Base-by-base conservation (phyloP, 2,329 filamentous ascomycete genomes). In the Verticillium nubilum region DNA sequence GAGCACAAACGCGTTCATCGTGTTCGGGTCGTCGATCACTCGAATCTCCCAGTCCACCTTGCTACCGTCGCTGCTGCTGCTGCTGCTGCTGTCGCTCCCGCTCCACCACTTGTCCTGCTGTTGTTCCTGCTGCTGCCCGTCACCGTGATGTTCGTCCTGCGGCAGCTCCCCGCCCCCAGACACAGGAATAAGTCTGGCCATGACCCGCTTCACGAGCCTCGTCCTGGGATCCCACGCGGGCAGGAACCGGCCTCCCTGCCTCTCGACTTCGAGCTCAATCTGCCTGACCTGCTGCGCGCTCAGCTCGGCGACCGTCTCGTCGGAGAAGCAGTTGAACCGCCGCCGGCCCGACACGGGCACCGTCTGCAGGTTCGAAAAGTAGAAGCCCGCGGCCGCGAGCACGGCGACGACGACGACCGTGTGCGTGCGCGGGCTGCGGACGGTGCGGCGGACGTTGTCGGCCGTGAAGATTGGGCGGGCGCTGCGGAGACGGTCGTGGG, bases 1-100 rank as follows among this genome's bases (percentile, higher is more conserved):
- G 5, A 92, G 80, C 1, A 94, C 89, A 68, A 93, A 92, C 0
- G 90, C 90, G 67, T 94, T 94, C 63, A 81, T 79, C 42, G 81
- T 82, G 47, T 67, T 76, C 63, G 23, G 78, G 61, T 87, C 86
- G n/a, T 90, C 81, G 66, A 94, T 91, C 6, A 94, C 89, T 66
- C 82, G 78, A 4, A 93, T 80, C 73, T 92, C 87, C 90, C 90
- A 93, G 13, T 84, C 69, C 60, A 56, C 33, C 25, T 42, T 37
- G 33, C 37, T 26, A 13, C n/a, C 5, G 23, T 17, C 15, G 26
- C 27, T 17, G 26, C 52, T 26, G 33, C 29, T 26, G 25, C 35
- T 31, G 23, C 17, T 37, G 13, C 15, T 23, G 25, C 33, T 26
- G n/a, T 9, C 17, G 25, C 23, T n/a, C 15, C 33, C 19, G 9